Base-by-base conservation (phyloP, 495 filamentous ascomycete species). In the Talaromyces adpressus region DNA sequence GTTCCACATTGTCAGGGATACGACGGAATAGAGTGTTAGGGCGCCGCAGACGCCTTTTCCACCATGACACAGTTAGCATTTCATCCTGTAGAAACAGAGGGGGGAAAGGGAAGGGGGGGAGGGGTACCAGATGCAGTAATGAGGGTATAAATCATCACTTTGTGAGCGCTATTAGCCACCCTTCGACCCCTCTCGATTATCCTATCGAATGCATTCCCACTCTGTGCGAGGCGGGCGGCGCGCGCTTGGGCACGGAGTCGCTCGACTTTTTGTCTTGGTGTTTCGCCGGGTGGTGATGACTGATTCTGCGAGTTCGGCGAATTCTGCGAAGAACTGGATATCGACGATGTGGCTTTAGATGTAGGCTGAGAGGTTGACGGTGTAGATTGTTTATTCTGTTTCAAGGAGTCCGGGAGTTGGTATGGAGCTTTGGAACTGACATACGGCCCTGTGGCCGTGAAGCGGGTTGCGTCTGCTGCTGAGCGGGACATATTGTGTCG, bases 391-490 rank as follows among this genome's bases (percentile, higher is more conserved):
- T 66, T 59, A 32, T 71, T 67, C 20, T 69, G 39, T 59, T 71
- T 61, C 65, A 75, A 66, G 67, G 70, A 75, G 12, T 67, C 63
- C 20, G 78, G 72, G n/a, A 77, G 69, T 54, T 77, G 73, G 65
- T 76, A 75, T 25, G 76, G 72, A 57, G 85, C 72, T 70, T 91
- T 90, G 67, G 89, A 87, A 75, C 82, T 84, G 66, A 91, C 92
- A 80, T 96, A 92, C 16, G 92, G 93, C 59, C 88, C 90, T 47
- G 91, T 96, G 32, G 93, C 85, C 58, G 93, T 98, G 83, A 98
- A 98, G 65, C 93, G 87, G 72, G 94, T 98, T 63, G 94, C 92
- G 78, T 97, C 94, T 66, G 86, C 87, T 72, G 92, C 88, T 76
- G 90, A 93, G 75, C 93, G 93, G 68, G 92, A 85, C 85, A 92